A percentile compares a stretch with the other conserved stretches of the same genome.
These are phyloP conservation scores for Corylus heterophylla DNA, from an alignment of 306 rosid species.

Conservation along the genomic window DNA sequence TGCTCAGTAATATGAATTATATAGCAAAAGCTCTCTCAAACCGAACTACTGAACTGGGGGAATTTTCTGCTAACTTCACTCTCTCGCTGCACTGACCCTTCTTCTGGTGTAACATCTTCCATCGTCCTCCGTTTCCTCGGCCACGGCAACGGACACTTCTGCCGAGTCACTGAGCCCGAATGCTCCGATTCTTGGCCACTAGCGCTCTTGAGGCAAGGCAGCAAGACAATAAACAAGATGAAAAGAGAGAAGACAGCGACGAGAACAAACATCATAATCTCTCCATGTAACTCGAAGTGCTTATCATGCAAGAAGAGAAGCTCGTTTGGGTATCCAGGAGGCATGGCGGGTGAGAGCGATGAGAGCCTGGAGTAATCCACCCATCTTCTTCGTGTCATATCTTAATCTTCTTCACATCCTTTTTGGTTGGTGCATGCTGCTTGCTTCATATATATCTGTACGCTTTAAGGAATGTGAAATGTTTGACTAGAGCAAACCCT, in stretches of 20 bases:
- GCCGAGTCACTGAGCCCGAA: slow-evolving; percentile 13
- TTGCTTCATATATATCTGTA: neutral
- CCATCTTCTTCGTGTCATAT: neutral
- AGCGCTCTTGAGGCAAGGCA: slow-evolving; percentile 32
- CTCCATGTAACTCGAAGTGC: slow-evolving; percentile 52
- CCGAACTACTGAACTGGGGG: neutral
- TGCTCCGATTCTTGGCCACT: slow-evolving; percentile 12
- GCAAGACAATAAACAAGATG: slow-evolving; percentile 28
- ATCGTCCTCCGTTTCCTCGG: slow-evolving; percentile 5
- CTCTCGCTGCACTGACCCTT: neutral
- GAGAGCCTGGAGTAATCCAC: neutral
- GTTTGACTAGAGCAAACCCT: neutral
- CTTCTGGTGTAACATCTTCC: neutral
- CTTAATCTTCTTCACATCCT: neutral
- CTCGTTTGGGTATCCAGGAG: slow-evolving; percentile 22
- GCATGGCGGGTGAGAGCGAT: neutral
- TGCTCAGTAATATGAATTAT: neutral
- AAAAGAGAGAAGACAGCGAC: slow-evolving; percentile 39
- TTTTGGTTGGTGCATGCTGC: neutral
- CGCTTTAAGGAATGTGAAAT: neutral
- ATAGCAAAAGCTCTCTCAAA: neutral
- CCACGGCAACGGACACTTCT: neutral
- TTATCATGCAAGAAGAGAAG: slow-evolving; percentile 39
- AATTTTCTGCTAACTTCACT: slow-evolving; percentile 6
- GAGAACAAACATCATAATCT: slow-evolving; percentile 40